Evolutionary conservation across 257 asterid genomes (phyloP).

Genomic region (Marsdenia floribunda): DNA sequence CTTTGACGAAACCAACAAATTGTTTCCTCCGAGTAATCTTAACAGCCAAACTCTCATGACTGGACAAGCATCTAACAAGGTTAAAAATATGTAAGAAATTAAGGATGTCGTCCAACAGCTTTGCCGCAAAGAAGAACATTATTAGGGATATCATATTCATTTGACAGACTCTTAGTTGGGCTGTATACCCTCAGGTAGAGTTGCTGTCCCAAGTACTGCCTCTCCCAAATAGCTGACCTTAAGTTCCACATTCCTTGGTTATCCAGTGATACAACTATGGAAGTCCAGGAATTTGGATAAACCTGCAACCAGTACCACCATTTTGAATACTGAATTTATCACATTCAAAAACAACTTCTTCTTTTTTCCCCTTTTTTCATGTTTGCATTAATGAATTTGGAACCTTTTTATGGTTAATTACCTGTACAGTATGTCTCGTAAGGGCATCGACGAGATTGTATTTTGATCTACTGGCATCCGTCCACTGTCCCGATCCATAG

Average conservation of each 20-base stretch:
- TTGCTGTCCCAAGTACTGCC: constrained; percentile 89
- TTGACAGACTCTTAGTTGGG: constrained; percentile 45
- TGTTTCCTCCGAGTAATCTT: constrained; percentile 1
- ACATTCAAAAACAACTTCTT: background rate
- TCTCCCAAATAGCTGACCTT: constrained; percentile 91
- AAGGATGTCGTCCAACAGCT: constrained; percentile 60
- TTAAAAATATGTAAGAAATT: background rate
- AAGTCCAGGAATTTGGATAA: constrained; percentile 84
- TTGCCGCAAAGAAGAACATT: constrained; percentile 83
- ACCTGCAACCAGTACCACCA: constrained; percentile 40
- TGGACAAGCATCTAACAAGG: constrained; percentile 12
- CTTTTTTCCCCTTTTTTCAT: background rate
- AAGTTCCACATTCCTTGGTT: constrained; percentile 99
- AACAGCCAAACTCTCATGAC: constrained; percentile 71
- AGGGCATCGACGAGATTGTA: constrained; percentile 88
- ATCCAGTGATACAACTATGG: constrained; percentile 77
- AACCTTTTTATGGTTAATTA: constrained; percentile 9
- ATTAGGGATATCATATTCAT: constrained; percentile 65
- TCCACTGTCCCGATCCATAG: constrained; percentile 79
- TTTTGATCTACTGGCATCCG: constrained; percentile 42
- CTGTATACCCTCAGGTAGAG: constrained; percentile 71
- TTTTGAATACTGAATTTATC: background rate
- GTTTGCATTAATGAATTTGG: background rate
- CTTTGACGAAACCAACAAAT: constrained; percentile 2
- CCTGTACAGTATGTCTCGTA: constrained; percentile 93